Conservation (phyloP, 2,329 filamentous ascomycete genomes). For the Colletotrichum eremochloae region DNA sequence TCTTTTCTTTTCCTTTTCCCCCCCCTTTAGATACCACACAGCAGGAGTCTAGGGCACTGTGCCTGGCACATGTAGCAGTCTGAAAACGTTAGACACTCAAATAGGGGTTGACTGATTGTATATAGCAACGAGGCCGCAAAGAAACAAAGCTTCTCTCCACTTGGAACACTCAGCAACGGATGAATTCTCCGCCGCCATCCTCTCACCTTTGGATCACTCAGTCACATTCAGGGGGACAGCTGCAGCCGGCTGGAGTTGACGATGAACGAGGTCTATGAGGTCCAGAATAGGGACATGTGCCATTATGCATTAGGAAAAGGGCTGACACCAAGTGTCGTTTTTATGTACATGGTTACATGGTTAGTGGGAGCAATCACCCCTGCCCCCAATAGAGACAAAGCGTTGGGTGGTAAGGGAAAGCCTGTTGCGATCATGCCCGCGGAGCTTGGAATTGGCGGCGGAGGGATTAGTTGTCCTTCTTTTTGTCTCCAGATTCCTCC, state of each 20-base stretch:
- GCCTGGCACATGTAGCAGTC: not conserved
- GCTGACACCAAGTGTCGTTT: not conserved
- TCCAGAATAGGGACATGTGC: not conserved
- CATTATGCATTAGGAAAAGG: conserved; percentile 9
- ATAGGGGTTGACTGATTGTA: not conserved
- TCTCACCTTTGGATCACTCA: not conserved
- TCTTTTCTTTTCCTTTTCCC: not conserved
- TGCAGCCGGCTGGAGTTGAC: not conserved
- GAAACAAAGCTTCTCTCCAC: not conserved
- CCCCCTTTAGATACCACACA: conserved; percentile 4
- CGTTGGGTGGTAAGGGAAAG: not conserved
- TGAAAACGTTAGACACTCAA: not conserved
- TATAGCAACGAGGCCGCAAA: not conserved
- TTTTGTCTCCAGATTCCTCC: not conserved
- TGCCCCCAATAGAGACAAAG: not conserved
- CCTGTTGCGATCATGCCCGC: conserved; percentile 44
- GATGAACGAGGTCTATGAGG: not conserved
- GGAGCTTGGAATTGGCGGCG: conserved; percentile 4
- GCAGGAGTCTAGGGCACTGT: not conserved
- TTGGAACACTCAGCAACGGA: not conserved
- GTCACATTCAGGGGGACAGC: no score
- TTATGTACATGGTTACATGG: not conserved
- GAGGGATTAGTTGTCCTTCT: conserved; percentile 31
- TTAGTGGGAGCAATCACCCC: not conserved
- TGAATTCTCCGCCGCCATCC: not conserved